Evolutionary conservation across 1,139 yeast genomes (phyloP).

Genomic region (Arxiozyma slooffiae): DNA sequence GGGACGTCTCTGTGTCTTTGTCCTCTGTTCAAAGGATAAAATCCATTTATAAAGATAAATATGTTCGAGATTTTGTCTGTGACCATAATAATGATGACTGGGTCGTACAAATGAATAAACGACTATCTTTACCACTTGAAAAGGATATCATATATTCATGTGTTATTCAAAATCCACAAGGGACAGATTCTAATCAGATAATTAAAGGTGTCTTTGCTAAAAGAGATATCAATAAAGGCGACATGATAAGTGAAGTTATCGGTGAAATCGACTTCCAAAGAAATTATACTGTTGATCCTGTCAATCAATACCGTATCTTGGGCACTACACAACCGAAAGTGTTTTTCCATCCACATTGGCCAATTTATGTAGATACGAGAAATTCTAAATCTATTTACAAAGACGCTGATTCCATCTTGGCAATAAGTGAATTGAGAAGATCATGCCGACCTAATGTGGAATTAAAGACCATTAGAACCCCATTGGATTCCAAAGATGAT

Average conservation of each 20-base stretch:
- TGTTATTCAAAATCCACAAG: slow-evolving; percentile 17
- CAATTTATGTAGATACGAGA: slow-evolving; percentile 67
- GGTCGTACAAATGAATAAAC: slow-evolving; percentile 18
- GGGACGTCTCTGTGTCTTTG: no score
- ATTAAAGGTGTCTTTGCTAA: slow-evolving; percentile 44
- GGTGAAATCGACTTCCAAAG: slow-evolving; percentile 65
- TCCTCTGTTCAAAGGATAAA: neutral
- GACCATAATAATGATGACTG: slow-evolving; percentile 27
- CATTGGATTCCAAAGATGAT: slow-evolving; percentile 3
- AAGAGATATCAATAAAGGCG: slow-evolving; percentile 36
- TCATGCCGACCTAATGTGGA: slow-evolving; percentile 72
- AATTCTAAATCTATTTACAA: neutral
- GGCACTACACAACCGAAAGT: slow-evolving; percentile 82
- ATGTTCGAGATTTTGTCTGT: slow-evolving; percentile 25
- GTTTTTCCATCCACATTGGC: slow-evolving; percentile 40
- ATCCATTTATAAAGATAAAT: slow-evolving; percentile 33
- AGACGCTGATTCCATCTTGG: neutral
- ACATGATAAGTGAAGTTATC: slow-evolving; percentile 50
- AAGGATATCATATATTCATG: slow-evolving; percentile 18
- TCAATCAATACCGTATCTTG: slow-evolving; percentile 67
- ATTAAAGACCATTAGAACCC: slow-evolving; percentile 43
- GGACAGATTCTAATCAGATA: neutral
- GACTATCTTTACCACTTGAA: slow-evolving; percentile 13
- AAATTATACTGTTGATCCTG: slow-evolving; percentile 51
- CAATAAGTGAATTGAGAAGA: slow-evolving; percentile 40